A percentile compares a stretch with the other conserved stretches of the same genome.
Evolutionary conservation across 2,329 filamentous ascomycete genomes (phyloP).

Genomic region (Colletotrichum paranaense): DNA sequence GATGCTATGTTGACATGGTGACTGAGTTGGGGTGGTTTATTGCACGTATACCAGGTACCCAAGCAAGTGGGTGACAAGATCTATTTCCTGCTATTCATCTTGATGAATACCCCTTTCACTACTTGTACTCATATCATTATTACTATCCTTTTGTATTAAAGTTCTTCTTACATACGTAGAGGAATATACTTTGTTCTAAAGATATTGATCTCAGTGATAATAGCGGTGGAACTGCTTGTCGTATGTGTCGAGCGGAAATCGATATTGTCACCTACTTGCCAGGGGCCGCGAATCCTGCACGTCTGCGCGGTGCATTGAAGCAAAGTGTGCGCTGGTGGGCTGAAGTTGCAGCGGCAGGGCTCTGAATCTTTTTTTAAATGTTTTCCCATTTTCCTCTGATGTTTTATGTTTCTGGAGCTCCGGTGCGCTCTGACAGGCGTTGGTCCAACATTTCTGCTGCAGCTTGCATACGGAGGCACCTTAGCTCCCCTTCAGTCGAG

Average conservation of each 20-base stretch:
- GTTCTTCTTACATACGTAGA: too few relatives aligned
- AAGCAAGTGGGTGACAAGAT: too few relatives aligned
- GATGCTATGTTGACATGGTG: conserved; percentile 6
- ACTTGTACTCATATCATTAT: too few relatives aligned
- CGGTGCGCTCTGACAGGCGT: conserved; percentile 29
- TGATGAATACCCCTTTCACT: too few relatives aligned
- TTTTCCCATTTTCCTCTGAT: conserved; percentile 7
- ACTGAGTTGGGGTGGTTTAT: background rate
- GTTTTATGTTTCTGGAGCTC: conserved; percentile 19
- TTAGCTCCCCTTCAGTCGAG: conserved; percentile 22
- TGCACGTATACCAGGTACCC: background rate
- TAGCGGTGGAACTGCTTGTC: too few relatives aligned
- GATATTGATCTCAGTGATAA: too few relatives aligned
- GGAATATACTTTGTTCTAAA: too few relatives aligned
- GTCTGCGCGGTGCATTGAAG: conserved; percentile 19
- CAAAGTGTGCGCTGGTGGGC: background rate
- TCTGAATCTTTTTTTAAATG: background rate
- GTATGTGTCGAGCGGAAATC: too few relatives aligned
- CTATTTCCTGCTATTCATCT: too few relatives aligned
- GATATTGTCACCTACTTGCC: too few relatives aligned
- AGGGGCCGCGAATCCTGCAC: conserved; percentile 1
- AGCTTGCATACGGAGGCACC: conserved; percentile 15
- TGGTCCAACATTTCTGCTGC: conserved; percentile 22
- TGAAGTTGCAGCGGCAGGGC: conserved; percentile 9
- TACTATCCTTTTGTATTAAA: too few relatives aligned